These are phyloP conservation scores for Stenogyne calaminthoides DNA, from an alignment of 305 asterid genomes.

Conservation along the genomic window DNA sequence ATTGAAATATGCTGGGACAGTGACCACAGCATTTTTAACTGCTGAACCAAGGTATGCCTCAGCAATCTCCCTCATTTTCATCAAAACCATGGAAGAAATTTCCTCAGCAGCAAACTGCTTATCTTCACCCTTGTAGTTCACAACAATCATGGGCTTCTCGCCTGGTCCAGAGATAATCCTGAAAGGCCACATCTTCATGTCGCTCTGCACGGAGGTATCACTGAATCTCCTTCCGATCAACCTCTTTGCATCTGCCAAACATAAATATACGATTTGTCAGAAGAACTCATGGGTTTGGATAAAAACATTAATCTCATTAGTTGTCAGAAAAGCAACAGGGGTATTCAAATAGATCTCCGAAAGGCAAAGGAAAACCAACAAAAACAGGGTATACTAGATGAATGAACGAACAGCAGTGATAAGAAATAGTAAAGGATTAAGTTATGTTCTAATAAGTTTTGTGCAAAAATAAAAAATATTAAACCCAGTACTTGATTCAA, in stretches of 20 bases:
- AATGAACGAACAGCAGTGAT: background rate
- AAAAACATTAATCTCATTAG: background rate
- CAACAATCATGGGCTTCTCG: slow-evolving; percentile 79
- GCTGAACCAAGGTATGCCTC: slow-evolving; percentile 73
- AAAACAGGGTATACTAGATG: background rate
- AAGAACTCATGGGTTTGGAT: background rate
- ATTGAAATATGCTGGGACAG: slow-evolving; percentile 81
- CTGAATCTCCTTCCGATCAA: slow-evolving; percentile 74
- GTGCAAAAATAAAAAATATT: no score
- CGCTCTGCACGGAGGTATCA: slow-evolving; percentile 75
- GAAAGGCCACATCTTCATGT: slow-evolving; percentile 84
- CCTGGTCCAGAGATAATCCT: slow-evolving; percentile 68
- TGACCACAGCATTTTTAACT: slow-evolving; percentile 77
- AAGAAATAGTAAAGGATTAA: background rate
- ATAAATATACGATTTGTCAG: background rate
- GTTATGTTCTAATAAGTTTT: background rate
- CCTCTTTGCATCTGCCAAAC: slow-evolving; percentile 70
- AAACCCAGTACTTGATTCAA: no score
- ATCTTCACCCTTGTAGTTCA: slow-evolving; percentile 79
- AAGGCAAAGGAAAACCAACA: background rate
- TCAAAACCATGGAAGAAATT: slow-evolving; percentile 82
- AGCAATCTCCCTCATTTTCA: slow-evolving; percentile 83
- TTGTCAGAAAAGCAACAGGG: background rate
- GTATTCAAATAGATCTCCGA: background rate
- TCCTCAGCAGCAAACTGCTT: slow-evolving; percentile 85